Base-by-base conservation (phyloP, 345 rosid genomes). In the Eucalyptus cloeziana region DNA sequence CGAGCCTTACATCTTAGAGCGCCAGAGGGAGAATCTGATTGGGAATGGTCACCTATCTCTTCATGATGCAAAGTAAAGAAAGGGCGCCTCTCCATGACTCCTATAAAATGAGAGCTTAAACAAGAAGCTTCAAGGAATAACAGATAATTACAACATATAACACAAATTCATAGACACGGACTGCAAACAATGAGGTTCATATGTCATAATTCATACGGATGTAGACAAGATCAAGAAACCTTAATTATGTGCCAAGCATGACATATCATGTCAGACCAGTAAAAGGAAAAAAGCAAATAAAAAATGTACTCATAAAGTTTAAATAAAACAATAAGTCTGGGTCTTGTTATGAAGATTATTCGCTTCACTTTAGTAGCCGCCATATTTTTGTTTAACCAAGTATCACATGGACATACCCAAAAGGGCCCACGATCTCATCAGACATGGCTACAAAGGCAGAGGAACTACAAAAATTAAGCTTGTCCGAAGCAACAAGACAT, bases 1-100 rank as follows among this genome's bases (percentile, higher is more conserved):
- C 95, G 95, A 90, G 98, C 98, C 91, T 93, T 95, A 89, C 99
- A 97, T 24, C 91, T 92, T 85, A 76, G 88, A 87, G 89, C 87
- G 60, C 92, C 93, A 87, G 88, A 85, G 51, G 85, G 85, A 40
- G 85, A 76, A 40, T 94, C 92, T 47, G 89, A 89, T 71, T 81
- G 87, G 62, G 91, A 87, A 86, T 91, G 90, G 56, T 93, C 97
- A 43, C 60, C 60, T 50, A 30, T 86, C 71, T 90, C 94, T 88
- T 94, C 93, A 19, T 90, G 89, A 87, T 89, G 43, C 11, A 58
- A 24, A 88, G 91, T 87, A 56, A 88, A 60, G 64, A 54, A 17
- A 86, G 56, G 49, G 52, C 25, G 88, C 85, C 89, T 89, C 79
- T 91, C 91, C 47, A 88, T 40, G 49, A 10, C 15, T 12, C 85